Conservation (phyloP, 208 protist species). For the Trypanosoma caninum region DNA sequence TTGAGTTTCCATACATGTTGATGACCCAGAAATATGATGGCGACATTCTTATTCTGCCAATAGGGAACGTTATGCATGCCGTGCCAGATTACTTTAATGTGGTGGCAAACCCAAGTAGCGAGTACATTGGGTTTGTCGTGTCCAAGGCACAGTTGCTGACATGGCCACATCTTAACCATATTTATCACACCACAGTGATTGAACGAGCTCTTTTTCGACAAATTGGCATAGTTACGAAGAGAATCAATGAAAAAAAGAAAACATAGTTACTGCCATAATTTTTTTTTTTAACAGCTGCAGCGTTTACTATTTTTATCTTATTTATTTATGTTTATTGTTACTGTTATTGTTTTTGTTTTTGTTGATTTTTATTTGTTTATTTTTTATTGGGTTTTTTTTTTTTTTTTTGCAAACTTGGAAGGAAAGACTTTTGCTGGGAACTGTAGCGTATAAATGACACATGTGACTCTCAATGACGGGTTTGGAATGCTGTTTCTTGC, state of each 20-base stretch:
- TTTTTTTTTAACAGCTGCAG: background rate
- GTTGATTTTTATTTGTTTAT: background rate
- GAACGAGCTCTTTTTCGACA: slow-evolving; percentile 40
- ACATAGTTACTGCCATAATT: too few species aligned
- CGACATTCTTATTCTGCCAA: slow-evolving; percentile 64
- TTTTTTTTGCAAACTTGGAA: too few species aligned
- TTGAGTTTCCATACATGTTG: slow-evolving; percentile 36
- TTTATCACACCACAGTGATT: slow-evolving; percentile 37
- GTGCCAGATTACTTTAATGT: slow-evolving; percentile 63
- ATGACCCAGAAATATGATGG: slow-evolving; percentile 61
- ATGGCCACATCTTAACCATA: slow-evolving; percentile 58
- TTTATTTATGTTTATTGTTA: slow-evolving; percentile 5
- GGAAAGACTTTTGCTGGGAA: too few species aligned
- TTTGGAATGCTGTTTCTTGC: background rate
- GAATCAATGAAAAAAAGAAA: background rate
- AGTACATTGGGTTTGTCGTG: slow-evolving; percentile 56
- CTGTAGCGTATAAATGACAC: background rate
- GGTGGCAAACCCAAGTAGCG: slow-evolving; percentile 52
- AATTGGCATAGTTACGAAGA: slow-evolving; percentile 25
- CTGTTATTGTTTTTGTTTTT: slow-evolving; percentile 6
- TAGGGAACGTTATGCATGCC: slow-evolving; percentile 43
- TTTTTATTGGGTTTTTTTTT: slow-evolving; percentile 9
- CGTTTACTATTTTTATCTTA: slow-evolving; percentile 22
- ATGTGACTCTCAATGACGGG: background rate
- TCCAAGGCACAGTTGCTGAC: slow-evolving; percentile 47